Conservation (phyloP, 495 filamentous ascomycete genomes). For the Rhypophila decipiens region DNA sequence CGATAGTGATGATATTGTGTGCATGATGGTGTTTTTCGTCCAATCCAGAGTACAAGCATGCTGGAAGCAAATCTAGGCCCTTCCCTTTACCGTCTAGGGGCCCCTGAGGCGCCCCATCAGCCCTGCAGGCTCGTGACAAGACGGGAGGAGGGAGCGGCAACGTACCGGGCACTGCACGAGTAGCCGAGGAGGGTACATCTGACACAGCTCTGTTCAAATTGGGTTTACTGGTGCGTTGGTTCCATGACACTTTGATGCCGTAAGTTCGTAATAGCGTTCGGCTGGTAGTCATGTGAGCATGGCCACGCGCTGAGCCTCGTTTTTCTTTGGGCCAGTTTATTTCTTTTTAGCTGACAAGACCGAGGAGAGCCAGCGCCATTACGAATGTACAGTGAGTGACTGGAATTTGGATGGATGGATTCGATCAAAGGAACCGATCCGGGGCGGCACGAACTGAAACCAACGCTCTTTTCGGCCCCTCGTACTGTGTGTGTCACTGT, state of each 20-base stretch:
- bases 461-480: not conserved
- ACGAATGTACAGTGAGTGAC: too few species aligned
- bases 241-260: not conserved
- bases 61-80: not conserved
- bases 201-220: not conserved
- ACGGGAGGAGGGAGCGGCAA: not conserved
- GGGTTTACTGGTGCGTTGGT: too few species aligned
- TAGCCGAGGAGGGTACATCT: not conserved
- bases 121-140: not conserved
- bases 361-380: not conserved
- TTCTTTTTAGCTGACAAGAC: not conserved
- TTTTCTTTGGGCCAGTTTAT: not conserved
- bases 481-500: not conserved
- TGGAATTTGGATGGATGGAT: not conserved
- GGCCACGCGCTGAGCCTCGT: not conserved
- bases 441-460: not conserved
- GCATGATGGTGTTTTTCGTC: not conserved
- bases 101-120: not conserved
- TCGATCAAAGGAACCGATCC: not conserved
- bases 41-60: not conserved
- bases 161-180: not conserved
- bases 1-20: too few species aligned
- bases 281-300: not conserved
- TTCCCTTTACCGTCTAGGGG: too few species aligned
- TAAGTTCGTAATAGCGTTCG: not conserved